Percentiles rank a stretch among this genome's conserved stretches.
Conservation (phyloP, 2,329 filamentous ascomycete species). For the Nemania bipapillata region DNA sequence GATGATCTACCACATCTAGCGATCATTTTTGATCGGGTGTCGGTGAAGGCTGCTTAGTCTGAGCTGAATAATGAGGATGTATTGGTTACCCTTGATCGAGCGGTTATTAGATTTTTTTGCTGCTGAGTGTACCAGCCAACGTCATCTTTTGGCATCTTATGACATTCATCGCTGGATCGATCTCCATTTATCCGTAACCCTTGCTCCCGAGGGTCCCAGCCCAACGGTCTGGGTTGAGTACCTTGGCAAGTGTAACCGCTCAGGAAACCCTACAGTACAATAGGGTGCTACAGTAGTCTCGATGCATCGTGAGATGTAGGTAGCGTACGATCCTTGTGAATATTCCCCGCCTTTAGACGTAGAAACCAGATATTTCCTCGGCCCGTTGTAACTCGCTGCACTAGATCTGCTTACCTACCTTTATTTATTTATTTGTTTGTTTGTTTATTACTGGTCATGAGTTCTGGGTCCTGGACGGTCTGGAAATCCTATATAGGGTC, state of each 20-base stretch:
- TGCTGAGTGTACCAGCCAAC: conserved; percentile 28
- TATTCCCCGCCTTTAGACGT: conserved; percentile 4
- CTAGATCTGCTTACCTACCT: no score
- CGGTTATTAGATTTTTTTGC: conserved; percentile 24
- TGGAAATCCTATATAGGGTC: neutral
- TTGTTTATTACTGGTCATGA: no score
- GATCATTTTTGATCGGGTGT: conserved; percentile 35
- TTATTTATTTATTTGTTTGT: no score
- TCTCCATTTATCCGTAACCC: conserved; percentile 42
- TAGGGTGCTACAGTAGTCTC: conserved; percentile 7
- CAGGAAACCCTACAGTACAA: conserved; percentile 23
- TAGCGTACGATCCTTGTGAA: neutral
- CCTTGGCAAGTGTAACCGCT: conserved; percentile 36
- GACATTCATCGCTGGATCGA: conserved; percentile 33
- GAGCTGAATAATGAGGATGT: conserved; percentile 35
- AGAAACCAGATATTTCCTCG: neutral
- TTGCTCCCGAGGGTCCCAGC: conserved; percentile 38
- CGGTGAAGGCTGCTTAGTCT: conserved; percentile 35
- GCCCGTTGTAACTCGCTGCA: neutral
- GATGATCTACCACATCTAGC: conserved; percentile 37
- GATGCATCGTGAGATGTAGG: neutral
- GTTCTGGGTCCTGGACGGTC: no score
- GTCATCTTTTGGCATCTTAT: conserved; percentile 32
- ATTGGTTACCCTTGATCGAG: conserved; percentile 29
- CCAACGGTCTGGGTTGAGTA: conserved; percentile 39